A percentile compares a stretch with the other conserved stretches of the same genome.
phyloP scores from a whole-genome alignment of 768 basidiomycete genomes.

The Strobilomyces dryophilus region DNA sequence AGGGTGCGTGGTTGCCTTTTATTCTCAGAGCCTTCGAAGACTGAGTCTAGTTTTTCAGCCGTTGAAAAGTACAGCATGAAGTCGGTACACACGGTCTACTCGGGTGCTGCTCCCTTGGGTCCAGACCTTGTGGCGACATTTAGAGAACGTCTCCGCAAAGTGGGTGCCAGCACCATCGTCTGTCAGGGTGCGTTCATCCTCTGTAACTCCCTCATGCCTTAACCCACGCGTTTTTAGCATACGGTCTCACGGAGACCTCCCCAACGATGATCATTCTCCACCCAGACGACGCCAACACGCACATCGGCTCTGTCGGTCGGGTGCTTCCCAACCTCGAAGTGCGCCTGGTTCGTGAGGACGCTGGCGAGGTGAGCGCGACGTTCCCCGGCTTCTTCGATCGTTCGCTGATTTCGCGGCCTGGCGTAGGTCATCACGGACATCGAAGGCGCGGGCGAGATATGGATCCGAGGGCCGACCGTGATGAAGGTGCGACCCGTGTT shows the following conservation, averaged over 20 bases:
- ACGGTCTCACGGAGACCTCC: constrained; percentile 81
- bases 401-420: background rate
- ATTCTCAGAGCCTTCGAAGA: background rate
- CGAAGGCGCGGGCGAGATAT: constrained; percentile 67
- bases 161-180: constrained; percentile 39
- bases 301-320: constrained; percentile 63
- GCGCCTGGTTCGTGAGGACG: constrained; percentile 62
- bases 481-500: constrained; percentile 61
- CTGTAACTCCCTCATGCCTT: background rate
- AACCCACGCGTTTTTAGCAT: constrained; percentile 40
- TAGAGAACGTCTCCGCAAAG: constrained; percentile 34
- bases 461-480: constrained; percentile 71
- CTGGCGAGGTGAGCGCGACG: constrained; percentile 35
- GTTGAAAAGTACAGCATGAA: constrained; percentile 66
- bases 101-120: constrained; percentile 81
- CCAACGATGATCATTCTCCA: constrained; percentile 63
- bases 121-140: constrained; percentile 54
- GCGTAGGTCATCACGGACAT: constrained; percentile 26
- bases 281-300: constrained; percentile 37
- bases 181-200: constrained; percentile 43
- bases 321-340: constrained; percentile 76
- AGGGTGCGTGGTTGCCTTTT: constrained; percentile 36
- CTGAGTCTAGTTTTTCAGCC: constrained; percentile 31
- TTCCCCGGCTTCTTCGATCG: background rate
- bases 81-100: constrained; percentile 53